A percentile compares a stretch with the other conserved stretches of the same genome.
Evolutionary conservation across 2,329 filamentous ascomycete species (phyloP).

Genomic region (Lecanicillium sp.): DNA sequence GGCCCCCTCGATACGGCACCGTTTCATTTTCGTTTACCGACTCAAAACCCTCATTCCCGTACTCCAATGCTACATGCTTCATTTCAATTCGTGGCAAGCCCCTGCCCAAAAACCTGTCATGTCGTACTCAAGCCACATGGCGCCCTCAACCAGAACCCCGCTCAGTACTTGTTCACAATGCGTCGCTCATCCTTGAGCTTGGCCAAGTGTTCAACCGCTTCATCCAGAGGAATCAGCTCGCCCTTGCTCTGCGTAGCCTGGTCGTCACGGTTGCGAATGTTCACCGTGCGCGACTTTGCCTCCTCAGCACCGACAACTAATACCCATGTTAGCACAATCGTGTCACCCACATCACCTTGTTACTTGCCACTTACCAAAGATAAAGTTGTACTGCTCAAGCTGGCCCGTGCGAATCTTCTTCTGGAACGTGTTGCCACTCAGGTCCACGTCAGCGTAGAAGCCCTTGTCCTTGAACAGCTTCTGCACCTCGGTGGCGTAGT

Average conservation of each 20-base stretch:
- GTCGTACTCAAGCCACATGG: too few relatives aligned
- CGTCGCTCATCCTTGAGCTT: conserved; percentile 41
- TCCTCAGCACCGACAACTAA: conserved; percentile 55
- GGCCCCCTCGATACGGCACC: too few relatives aligned
- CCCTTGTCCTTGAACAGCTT: conserved; percentile 56
- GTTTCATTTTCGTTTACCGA: too few relatives aligned
- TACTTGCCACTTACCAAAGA: conserved; percentile 50
- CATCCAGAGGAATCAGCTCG: conserved; percentile 47
- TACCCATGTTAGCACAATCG: not conserved
- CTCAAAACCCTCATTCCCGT: too few relatives aligned
- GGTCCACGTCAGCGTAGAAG: conserved; percentile 55
- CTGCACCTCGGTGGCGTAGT: conserved; percentile 70
- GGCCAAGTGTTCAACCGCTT: conserved; percentile 47
- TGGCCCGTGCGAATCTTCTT: conserved; percentile 85
- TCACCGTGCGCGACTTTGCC: conserved; percentile 50
- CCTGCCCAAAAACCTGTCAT: too few relatives aligned
- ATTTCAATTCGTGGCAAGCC: too few relatives aligned
- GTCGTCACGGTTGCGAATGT: conserved; percentile 57
- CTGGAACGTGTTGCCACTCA: conserved; percentile 68
- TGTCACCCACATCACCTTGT: not conserved
- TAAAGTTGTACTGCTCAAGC: conserved; percentile 75
- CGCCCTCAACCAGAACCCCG: not conserved
- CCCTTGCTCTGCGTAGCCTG: conserved; percentile 53
- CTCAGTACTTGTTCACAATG: conserved; percentile 26
- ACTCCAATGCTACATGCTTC: too few relatives aligned